These are phyloP conservation scores for Anastatica hierochuntica DNA, from an alignment of 345 rosid genomes.

Conservation along the genomic window DNA sequence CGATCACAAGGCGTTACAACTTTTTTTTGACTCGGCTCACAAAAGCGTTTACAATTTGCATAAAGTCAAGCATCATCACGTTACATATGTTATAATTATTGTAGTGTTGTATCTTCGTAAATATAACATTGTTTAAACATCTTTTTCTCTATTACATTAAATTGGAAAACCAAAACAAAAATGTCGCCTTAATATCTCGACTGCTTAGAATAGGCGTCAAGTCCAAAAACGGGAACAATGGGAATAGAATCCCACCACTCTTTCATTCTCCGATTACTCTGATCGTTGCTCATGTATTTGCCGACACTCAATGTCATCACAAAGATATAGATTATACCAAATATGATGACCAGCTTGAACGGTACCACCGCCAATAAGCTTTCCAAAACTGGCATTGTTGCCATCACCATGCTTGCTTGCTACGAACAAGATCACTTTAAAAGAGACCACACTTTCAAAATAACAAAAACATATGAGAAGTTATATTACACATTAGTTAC, in stretches of 20 bases:
- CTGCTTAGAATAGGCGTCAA: constrained; percentile 25
- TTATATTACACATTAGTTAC: constrained; percentile 22
- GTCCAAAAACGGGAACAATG: constrained; percentile 44
- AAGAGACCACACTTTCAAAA: not conserved
- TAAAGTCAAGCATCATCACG: no score
- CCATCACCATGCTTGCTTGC: constrained; percentile 61
- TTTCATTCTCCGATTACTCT: constrained; percentile 48
- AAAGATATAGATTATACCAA: constrained; percentile 20
- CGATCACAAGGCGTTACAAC: no score
- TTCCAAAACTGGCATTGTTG: constrained; percentile 33
- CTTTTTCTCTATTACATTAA: not conserved
- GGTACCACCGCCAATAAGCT: constrained; percentile 49
- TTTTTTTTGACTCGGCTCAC: no score
- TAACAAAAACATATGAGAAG: no score
- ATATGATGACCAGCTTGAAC: constrained; percentile 42
- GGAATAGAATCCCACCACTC: constrained; percentile 99
- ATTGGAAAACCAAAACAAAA: no score
- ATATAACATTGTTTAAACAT: not conserved
- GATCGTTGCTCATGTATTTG: constrained; percentile 26
- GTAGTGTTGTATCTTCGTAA: not conserved
- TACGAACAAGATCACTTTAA: constrained; percentile 22
- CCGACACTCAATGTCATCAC: constrained; percentile 43
- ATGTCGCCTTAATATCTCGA: not conserved
- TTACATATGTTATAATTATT: not conserved
- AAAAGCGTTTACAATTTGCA: no score